Percentiles rank a stretch among this genome's conserved stretches.
Conservation (phyloP, 768 basidiomycete genomes). For the Naganishia friedmannii region DNA sequence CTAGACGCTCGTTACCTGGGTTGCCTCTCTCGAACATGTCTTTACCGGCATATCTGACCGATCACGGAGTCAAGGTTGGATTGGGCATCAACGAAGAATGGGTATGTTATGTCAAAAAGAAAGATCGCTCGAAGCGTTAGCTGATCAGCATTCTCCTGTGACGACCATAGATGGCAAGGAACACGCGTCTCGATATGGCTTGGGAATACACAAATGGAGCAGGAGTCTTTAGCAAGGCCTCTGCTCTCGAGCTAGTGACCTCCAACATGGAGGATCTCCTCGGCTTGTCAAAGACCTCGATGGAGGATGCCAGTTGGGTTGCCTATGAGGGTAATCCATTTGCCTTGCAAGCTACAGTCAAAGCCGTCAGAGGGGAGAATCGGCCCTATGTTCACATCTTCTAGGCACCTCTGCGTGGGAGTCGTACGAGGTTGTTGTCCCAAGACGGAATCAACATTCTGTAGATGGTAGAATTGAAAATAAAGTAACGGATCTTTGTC, state of each 20-base stretch:
- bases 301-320: constrained; percentile 39
- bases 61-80: constrained; percentile 62
- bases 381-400: constrained; percentile 59
- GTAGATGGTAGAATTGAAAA: background rate
- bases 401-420: constrained; percentile 30
- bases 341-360: constrained; percentile 59
- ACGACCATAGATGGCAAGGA: constrained; percentile 21
- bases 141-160: background rate
- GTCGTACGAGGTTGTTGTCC: too few species aligned
- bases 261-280: constrained; percentile 61
- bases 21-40: constrained; percentile 67
- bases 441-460: background rate
- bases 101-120: constrained; percentile 54
- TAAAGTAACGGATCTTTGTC: too few species aligned
- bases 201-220: constrained; percentile 50
- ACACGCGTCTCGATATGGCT: constrained; percentile 27
- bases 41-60: constrained; percentile 62
- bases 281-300: constrained; percentile 47
- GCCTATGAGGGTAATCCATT: constrained; percentile 59
- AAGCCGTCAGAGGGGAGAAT: constrained; percentile 55
- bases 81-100: constrained; percentile 63
- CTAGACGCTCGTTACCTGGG: constrained; percentile 63
- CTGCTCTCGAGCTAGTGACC: constrained; percentile 60
- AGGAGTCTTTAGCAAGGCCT: constrained; percentile 53
- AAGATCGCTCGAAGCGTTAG: too few species aligned